Base-by-base conservation (phyloP, 805 yeast genomes). In the Saccharomyces jurei region DNA sequence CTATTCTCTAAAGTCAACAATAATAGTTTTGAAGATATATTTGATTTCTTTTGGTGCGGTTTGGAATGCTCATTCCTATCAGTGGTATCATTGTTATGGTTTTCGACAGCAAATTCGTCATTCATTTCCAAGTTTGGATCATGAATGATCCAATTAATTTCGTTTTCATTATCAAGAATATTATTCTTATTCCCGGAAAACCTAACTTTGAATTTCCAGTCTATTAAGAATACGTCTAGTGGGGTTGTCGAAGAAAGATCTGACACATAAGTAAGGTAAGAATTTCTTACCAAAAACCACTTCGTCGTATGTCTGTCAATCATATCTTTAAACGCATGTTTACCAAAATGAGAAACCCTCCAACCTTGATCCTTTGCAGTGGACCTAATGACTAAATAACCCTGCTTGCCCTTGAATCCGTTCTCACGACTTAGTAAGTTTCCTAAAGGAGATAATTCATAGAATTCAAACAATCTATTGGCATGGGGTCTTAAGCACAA, bases 301-400 rank as follows among this genome's bases (percentile, higher is more conserved):
- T 94, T 94, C 46, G 84, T 84, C 0, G 95, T 84, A 60, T 95
- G 92, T 70, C 99, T 82, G 59, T 81, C 83, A 51, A 92, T 86
- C 96, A 94, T 89, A 41, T 88, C 90, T 60, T 81, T 80, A 62
- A 89, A 74, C 63, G 89, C 97, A 57, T 82, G 80, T 6, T 88
- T 82, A 57, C 81, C 82, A 70, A 89, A 81, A 66, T 92, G 97
- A 2, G 94, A 87, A 5, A 92, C 97, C 61, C 96, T 77, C 98
- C 99, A 94, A 2, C 99, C 98, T 67, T 89, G 96, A 0, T 90
- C 78, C 58, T 82, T 82, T 0, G 98, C 92, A 0, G 89, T 82
- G 0, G 96, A 85, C 22, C 90, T 82, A 49, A 91, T 81, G 53
- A 87, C 81, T 55, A 92, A 69, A 51, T 82, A 81, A 1, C 99